Conservation (phyloP, 1,139 yeast species). For the Trichomonascaceae sp. region DNA sequence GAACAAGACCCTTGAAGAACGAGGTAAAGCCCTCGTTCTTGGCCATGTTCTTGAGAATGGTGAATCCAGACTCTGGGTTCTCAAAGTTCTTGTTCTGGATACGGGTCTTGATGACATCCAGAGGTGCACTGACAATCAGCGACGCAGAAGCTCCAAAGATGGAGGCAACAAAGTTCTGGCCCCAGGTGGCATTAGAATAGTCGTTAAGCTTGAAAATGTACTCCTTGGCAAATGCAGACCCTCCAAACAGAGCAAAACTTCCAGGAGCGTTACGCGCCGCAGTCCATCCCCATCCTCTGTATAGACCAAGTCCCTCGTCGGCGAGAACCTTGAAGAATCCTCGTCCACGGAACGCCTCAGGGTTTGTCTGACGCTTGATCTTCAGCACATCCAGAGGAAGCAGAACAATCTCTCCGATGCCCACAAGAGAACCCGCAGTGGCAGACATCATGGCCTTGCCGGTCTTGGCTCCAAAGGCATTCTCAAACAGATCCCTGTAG, state of each 20-base stretch:
- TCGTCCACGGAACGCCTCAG: constrained; percentile 95
- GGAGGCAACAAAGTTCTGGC: constrained; percentile 90
- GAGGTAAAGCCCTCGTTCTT: constrained; percentile 68
- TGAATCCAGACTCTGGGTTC: constrained; percentile 87
- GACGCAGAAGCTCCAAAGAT: constrained; percentile 97
- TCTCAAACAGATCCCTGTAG: constrained; percentile 58
- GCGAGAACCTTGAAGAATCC: constrained; percentile 74
- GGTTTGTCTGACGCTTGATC: constrained; percentile 98
- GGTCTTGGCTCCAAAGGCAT: constrained; percentile 77
- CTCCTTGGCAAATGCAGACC: constrained; percentile 97
- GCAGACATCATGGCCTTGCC: constrained; percentile 96
- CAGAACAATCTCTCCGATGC: constrained; percentile 93
- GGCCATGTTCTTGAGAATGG: constrained; percentile 83
- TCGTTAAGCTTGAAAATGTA: constrained; percentile 78
- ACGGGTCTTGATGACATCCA: constrained; percentile 96
- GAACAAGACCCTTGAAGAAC: constrained; percentile 96
- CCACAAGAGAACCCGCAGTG: constrained; percentile 92
- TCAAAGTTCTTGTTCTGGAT: constrained; percentile 94
- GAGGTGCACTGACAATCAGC: constrained; percentile 90
- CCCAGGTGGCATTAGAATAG: constrained; percentile 86
- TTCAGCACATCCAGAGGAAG: constrained; percentile 92
- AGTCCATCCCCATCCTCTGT: constrained; percentile 99
- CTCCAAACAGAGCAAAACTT: constrained; percentile 93
- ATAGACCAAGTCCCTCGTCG: constrained; percentile 89
- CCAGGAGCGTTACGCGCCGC: constrained; percentile 99